Evolutionary conservation across 108 stramenopile genomes (phyloP), one percentile per base, ranked within the genome.

Genomic region (Pseudonitzschia pungens): DNA sequence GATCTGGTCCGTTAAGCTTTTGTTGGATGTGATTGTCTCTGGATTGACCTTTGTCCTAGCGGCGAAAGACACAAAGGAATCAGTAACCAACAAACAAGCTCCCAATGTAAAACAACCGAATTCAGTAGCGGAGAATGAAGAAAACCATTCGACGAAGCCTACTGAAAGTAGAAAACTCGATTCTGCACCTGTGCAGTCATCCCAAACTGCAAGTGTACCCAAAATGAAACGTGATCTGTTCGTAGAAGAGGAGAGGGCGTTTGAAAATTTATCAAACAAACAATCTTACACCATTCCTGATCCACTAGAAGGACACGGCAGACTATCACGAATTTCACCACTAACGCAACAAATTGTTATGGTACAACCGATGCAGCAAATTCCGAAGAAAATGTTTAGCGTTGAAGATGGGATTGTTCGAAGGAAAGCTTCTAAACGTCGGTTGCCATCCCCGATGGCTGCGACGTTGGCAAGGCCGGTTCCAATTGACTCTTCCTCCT

Each of bases 381-480:
- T 14, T 48, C 2, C 2, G 4, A 36, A 36, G 36, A 2, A 2
- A 2, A 36, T 36, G 4, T 36, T 11, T 48, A 4, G 10, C 10
- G 7, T 14, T 11, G 45, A 48, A 48, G 9, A 48, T 12, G 45
- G 16, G 18, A 48, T 4, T 14, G 45, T 48, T 48, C 45, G 45
- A 48, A 48, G 45, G 3, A 48, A 48, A 48, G 16, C 65, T 16
- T 6, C 36, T 14, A 65, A 65, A 58, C 57, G 57, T 27, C 15
- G 29, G 22, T 58, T 58, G 31, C 32, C 65, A 32, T 65, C 44
- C 36, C 65, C 65, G 6, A 65, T 45, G 65, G 41, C 65, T 0
- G 65, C 65, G 8, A n/a, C 65, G 9, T 10, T 33, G 42, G 18
- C n/a, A 40, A 8, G 14, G 5, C 57, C 57, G 24, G 29, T 31